Percentiles rank a stretch among this genome's conserved stretches.
phyloP scores from a whole-genome alignment of 129 eudicot genomes.

The Chrysanthemum seticuspe region DNA sequence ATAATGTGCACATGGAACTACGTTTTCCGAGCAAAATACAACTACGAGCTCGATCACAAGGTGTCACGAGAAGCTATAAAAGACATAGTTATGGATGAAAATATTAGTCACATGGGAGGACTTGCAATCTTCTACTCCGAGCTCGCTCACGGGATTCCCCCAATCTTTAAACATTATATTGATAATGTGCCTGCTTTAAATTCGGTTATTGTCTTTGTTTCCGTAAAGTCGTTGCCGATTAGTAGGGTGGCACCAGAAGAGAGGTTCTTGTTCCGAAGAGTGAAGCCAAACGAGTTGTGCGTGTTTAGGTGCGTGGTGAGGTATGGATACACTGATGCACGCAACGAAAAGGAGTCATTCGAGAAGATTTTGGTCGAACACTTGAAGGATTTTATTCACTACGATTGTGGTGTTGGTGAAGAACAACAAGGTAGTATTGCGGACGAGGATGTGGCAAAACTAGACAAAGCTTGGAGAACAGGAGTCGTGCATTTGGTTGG shows the following conservation, averaged over 20 bases:
- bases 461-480: conserved; percentile 49
- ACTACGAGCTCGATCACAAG: conserved; percentile 61
- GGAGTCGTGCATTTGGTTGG: conserved; percentile 74
- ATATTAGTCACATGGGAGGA: conserved; percentile 42
- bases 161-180: conserved; percentile 68
- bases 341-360: conserved; percentile 52
- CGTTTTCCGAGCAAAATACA: conserved; percentile 53
- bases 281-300: conserved; percentile 45
- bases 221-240: conserved; percentile 59
- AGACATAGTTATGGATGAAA: conserved; percentile 27
- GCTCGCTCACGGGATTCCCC: conserved; percentile 75
- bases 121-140: conserved; percentile 75
- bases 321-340: conserved; percentile 67
- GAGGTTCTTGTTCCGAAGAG: conserved; percentile 60
- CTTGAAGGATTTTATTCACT: conserved; percentile 42
- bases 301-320: conserved; percentile 75
- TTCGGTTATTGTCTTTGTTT: conserved; percentile 66
- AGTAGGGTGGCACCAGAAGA: conserved; percentile 66
- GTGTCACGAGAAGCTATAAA: conserved; percentile 43
- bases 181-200: conserved; percentile 62
- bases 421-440: conserved; percentile 17
- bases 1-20: conserved; percentile 70
- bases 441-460: conserved; percentile 34
- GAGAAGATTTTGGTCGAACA: conserved; percentile 44
- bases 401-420: conserved; percentile 7